Conservation (phyloP, 2,329 filamentous ascomycete genomes). For the Lecanosticta acicola region DNA sequence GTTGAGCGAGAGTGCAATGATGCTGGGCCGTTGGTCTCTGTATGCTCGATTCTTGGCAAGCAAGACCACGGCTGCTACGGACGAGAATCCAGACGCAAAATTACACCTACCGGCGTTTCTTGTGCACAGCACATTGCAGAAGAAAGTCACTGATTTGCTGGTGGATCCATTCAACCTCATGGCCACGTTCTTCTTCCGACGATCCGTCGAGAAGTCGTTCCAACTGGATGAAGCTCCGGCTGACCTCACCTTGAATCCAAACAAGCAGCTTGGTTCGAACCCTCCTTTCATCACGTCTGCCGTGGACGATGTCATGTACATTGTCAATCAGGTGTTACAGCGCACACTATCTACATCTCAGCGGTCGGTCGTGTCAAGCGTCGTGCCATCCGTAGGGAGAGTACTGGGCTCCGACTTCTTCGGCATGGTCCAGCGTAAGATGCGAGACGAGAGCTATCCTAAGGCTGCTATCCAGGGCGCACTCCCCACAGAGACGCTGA, state of each 20-base stretch:
- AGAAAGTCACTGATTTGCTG: constrained; percentile 71
- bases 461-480: constrained; percentile 71
- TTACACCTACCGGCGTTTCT: constrained; percentile 69
- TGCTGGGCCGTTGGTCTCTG: constrained; percentile 88
- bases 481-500: constrained; percentile 78
- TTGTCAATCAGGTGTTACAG: constrained; percentile 86
- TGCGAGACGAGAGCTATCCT: constrained; percentile 93
- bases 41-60: constrained; percentile 84
- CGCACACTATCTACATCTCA: constrained; percentile 83
- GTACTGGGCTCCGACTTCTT: constrained; percentile 87
- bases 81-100: constrained; percentile 26
- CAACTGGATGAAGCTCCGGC: constrained; percentile 85
- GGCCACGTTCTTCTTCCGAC: constrained; percentile 93
- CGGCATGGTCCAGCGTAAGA: constrained; percentile 94
- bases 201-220: constrained; percentile 95
- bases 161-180: constrained; percentile 80
- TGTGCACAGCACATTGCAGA: constrained; percentile 68
- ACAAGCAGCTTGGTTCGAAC: constrained; percentile 65
- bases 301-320: constrained; percentile 99
- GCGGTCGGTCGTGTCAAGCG: constrained; percentile 66
- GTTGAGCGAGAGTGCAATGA: constrained; percentile 80
- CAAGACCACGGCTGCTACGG: constrained; percentile 57
- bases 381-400: constrained; percentile 71
- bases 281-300: constrained; percentile 89
- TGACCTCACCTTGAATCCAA: constrained; percentile 70